Conservation (phyloP, 805 yeast species). For the Candida fluviatilis region DNA sequence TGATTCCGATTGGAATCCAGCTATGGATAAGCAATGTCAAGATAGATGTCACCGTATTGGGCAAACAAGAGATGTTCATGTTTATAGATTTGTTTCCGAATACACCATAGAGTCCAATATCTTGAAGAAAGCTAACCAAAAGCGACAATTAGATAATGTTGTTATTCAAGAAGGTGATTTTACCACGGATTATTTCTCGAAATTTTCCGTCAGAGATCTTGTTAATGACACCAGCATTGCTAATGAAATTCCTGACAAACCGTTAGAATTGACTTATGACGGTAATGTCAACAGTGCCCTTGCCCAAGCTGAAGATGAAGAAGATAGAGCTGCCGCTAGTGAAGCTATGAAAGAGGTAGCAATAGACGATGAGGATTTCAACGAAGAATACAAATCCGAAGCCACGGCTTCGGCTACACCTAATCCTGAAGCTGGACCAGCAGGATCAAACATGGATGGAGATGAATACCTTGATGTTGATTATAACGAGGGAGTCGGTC, state of each 20-base stretch:
- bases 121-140: slow-evolving; percentile 89
- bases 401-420: slow-evolving; percentile 24
- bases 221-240: slow-evolving; percentile 56
- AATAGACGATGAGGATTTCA: slow-evolving; percentile 82
- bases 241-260: slow-evolving; percentile 37
- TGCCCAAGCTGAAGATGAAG: slow-evolving; percentile 95
- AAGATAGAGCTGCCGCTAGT: slow-evolving; percentile 83
- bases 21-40: slow-evolving; percentile 99
- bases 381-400: slow-evolving; percentile 37
- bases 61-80: slow-evolving; percentile 96
- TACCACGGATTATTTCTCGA: slow-evolving; percentile 92
- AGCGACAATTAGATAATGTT: slow-evolving; percentile 87
- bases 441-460: slow-evolving; percentile 14
- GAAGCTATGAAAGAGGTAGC: slow-evolving; percentile 83
- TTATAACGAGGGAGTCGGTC: slow-evolving; percentile 65
- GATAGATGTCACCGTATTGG: slow-evolving; percentile 99
- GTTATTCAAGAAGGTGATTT: slow-evolving; percentile 98
- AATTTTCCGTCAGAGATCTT: slow-evolving; percentile 79
- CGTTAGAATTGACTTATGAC: slow-evolving; percentile 30
- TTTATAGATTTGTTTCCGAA: slow-evolving; percentile 93
- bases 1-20: slow-evolving; percentile 99
- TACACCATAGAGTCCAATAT: slow-evolving; percentile 95
- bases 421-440: slow-evolving; percentile 16
- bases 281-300: slow-evolving; percentile 54
- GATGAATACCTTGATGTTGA: slow-evolving; percentile 33